Base-by-base conservation (phyloP, 2,329 filamentous ascomycete genomes). In the Monosporascus sp. region DNA sequence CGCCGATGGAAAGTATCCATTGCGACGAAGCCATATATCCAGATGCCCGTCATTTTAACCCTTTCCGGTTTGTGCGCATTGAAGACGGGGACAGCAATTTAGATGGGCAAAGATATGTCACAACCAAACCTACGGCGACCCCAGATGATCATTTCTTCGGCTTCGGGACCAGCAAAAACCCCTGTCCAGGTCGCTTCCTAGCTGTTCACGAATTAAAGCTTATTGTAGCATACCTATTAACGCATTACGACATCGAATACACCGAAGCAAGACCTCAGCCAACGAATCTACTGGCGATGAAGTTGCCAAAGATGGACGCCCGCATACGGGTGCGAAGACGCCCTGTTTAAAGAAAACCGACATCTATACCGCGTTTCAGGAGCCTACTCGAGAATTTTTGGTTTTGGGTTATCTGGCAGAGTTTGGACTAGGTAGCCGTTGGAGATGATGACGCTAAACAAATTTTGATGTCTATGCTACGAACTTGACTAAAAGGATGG, bases 161-260 rank as follows among this genome's bases (percentile, higher is more conserved):
- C 2, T 56, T 56, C 22, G 54, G 54, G n/a, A 41, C 37, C 17
- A 47, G 54, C 44, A 57, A 54, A 43, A 37, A 54, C 25, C 47
- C 52, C 14, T 54, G 54, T n/a, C 50, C 50, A 22, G 54, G 52
- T 45, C 52, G 54, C 20, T 54, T 57, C 50, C 11, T 52, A 7
- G 52, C 52, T 15, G 36, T 52, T n/a, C 43, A 57, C 31, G 43
- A 54, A 22, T 46, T 57, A 4, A 54, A 57, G 38, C n/a, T 54
- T 2, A 25, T 54, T 35, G 14, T 57, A 15, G 54, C 52, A 24
- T 36, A 52, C 18, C 15, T 54, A 11, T 8, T 52, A 17, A 9
- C 43, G 3, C 52, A 57, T 22, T 56, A 54, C 39, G 49, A 56
- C 37, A 52, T 54, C n/a, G 25, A 52, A 39, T 54, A 56, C 38